Evolutionary conservation across 495 filamentous ascomycete species (phyloP).

Genomic region (Parathielavia hyrcaniae): DNA sequence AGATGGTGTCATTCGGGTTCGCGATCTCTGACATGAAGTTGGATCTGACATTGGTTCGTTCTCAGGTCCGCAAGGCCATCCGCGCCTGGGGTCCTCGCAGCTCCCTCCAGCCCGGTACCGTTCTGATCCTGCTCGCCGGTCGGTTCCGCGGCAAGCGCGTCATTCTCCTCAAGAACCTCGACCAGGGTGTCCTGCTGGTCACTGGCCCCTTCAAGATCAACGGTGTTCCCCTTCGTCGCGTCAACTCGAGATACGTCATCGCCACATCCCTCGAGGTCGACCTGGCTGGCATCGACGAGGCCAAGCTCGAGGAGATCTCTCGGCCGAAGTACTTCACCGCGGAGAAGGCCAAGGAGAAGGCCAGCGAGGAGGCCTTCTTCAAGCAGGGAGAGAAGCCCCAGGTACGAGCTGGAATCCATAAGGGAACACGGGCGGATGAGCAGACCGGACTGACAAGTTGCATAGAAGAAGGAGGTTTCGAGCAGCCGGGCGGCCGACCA

Average conservation of each 20-base stretch:
- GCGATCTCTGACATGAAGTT: neutral
- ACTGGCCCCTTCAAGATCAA: conserved; percentile 99
- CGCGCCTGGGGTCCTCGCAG: conserved; percentile 76
- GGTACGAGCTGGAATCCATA: conserved; percentile 53
- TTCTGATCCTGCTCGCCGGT: conserved; percentile 97
- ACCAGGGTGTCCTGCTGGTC: conserved; percentile 94
- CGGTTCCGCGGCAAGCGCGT: conserved; percentile 99
- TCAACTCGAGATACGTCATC: conserved; percentile 98
- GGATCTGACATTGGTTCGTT: conserved; percentile 28
- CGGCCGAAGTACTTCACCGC: conserved; percentile 86
- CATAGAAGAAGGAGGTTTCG: conserved; percentile 90
- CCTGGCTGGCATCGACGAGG: conserved; percentile 71
- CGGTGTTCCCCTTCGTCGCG: conserved; percentile 94
- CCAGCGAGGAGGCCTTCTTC: conserved; percentile 95
- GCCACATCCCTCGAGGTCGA: conserved; percentile 89
- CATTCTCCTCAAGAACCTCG: conserved; percentile 92
- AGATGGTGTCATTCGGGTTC: neutral
- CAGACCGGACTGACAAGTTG: conserved; percentile 26
- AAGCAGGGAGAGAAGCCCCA: conserved; percentile 93
- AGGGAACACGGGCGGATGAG: neutral
- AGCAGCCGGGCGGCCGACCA: conserved; percentile 90
- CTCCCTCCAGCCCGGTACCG: conserved; percentile 82
- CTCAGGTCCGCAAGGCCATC: conserved; percentile 87
- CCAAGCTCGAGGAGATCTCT: conserved; percentile 77
- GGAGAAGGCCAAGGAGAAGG: conserved; percentile 88